Percentiles rank a stretch among this genome's conserved stretches.
These are phyloP conservation scores for Pythium aristosporum DNA, from an alignment of 352 stramenopile species.

Conservation along the genomic window DNA sequence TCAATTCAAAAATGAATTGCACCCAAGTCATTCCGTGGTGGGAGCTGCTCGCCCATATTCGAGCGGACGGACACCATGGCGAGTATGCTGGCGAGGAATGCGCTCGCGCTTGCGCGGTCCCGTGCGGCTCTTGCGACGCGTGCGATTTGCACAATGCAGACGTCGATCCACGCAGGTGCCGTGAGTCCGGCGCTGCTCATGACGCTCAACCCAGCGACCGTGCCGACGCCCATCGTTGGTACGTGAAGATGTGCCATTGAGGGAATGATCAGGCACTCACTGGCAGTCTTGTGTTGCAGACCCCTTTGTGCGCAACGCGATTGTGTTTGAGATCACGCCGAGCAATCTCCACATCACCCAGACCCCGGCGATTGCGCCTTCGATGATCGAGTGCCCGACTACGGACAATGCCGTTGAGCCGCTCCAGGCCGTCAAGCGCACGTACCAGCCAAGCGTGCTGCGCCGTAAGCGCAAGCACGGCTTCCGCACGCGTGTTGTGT, in stretches of 20 bases:
- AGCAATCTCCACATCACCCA: slow-evolving; percentile 37
- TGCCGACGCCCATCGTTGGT: slow-evolving; percentile 22
- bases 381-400: slow-evolving; percentile 45
- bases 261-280: not conserved
- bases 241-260: not conserved
- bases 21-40: not conserved
- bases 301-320: slow-evolving; percentile 35
- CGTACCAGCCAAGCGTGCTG: slow-evolving; percentile 85
- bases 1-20: slow-evolving; percentile 20
- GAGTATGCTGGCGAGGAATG: slow-evolving; percentile 24
- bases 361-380: slow-evolving; percentile 34
- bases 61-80: slow-evolving; percentile 13
- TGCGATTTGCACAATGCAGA: slow-evolving; percentile 6
- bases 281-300: slow-evolving; percentile 26
- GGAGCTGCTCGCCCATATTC: slow-evolving; percentile 2
- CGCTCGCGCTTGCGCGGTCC: slow-evolving; percentile 16
- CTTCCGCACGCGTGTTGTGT: slow-evolving; percentile 75
- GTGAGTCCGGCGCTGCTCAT: slow-evolving; percentile 25
- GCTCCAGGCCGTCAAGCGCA: slow-evolving; percentile 78
- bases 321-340: slow-evolving; percentile 43
- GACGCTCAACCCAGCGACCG: slow-evolving; percentile 23
- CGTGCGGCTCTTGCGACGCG: slow-evolving; percentile 11
- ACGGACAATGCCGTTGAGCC: slow-evolving; percentile 50
- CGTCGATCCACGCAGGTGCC: slow-evolving; percentile 1
- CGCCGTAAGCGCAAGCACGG: slow-evolving; percentile 86